These are phyloP conservation scores for Debaryomyces nepalensis DNA, from an alignment of 1,139 yeast species.

Conservation along the genomic window DNA sequence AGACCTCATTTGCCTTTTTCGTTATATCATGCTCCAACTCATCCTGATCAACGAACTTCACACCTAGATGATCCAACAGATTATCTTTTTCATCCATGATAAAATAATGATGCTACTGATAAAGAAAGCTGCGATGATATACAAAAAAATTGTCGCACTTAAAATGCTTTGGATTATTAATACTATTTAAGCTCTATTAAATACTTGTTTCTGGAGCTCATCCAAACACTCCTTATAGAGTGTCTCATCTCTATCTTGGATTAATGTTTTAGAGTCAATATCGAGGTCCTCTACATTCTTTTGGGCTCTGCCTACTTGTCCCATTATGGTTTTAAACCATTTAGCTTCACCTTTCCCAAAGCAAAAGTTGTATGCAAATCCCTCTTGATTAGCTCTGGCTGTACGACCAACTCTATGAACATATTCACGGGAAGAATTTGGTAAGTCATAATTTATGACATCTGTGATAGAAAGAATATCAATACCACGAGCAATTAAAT, in stretches of 20 bases:
- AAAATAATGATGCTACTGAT: not conserved
- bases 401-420: constrained; percentile 97
- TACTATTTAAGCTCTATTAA: constrained; percentile 10
- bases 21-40: constrained; percentile 75
- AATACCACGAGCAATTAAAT: constrained; percentile 92
- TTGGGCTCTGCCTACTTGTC: constrained; percentile 41
- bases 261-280: constrained; percentile 23
- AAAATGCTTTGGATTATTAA: constrained; percentile 3
- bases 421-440: constrained; percentile 86
- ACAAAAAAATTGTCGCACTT: constrained; percentile 6
- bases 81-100: constrained; percentile 21
- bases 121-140: constrained; percentile 2
- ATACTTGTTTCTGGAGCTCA: constrained; percentile 31
- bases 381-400: constrained; percentile 84
- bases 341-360: constrained; percentile 77
- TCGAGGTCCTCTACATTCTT: constrained; percentile 30
- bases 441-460: constrained; percentile 89
- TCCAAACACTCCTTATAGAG: constrained; percentile 31
- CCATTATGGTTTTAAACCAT: constrained; percentile 61
- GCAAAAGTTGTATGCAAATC: constrained; percentile 71
- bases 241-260: constrained; percentile 32
- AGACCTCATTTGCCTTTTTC: constrained; percentile 64
- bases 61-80: constrained; percentile 33
- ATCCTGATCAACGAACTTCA: constrained; percentile 70
- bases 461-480: constrained; percentile 73